A percentile compares a stretch with the other conserved stretches of the same genome.
Evolutionary conservation across 441 rosid species (phyloP).

Genomic region (Pelargonium citronellum): DNA sequence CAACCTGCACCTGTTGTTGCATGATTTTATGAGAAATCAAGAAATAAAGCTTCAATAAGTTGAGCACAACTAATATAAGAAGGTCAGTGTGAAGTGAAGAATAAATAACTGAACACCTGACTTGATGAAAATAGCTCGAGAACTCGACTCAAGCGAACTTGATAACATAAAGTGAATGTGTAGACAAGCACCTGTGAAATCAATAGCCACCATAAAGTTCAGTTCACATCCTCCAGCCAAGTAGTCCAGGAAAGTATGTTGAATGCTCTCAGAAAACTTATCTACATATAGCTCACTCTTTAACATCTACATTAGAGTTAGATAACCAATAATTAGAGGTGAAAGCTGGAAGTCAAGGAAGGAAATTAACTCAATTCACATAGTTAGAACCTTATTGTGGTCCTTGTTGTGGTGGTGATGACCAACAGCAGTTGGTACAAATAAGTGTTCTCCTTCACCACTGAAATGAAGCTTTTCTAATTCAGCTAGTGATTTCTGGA

Average conservation of each 20-base stretch:
- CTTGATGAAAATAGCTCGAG: no score
- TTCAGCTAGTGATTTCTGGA: conserved; percentile 64
- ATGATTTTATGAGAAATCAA: neutral
- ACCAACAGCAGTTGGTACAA: conserved; percentile 48
- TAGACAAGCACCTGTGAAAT: conserved; percentile 69
- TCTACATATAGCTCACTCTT: conserved; percentile 73
- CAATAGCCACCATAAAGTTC: conserved; percentile 92
- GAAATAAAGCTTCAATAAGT: neutral
- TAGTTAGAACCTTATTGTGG: conserved; percentile 18
- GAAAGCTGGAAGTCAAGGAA: conserved; percentile 3
- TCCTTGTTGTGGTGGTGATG: conserved; percentile 52
- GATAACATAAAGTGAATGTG: conserved; percentile 5
- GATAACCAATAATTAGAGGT: conserved; percentile 10
- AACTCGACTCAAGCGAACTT: neutral
- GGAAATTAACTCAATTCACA: conserved; percentile 18
- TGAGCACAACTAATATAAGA: conserved; percentile 15
- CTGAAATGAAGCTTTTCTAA: conserved; percentile 58
- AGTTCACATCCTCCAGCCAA: conserved; percentile 73
- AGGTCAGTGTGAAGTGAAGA: neutral
- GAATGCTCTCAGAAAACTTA: conserved; percentile 56
- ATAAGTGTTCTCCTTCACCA: conserved; percentile 45
- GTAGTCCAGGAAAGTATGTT: conserved; percentile 76
- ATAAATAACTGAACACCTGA: no score
- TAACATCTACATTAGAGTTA: conserved; percentile 35
- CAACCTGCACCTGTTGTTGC: neutral